Conservation (phyloP, 1,284 basidiomycete species). For the Apiotrichum porosum region DNA sequence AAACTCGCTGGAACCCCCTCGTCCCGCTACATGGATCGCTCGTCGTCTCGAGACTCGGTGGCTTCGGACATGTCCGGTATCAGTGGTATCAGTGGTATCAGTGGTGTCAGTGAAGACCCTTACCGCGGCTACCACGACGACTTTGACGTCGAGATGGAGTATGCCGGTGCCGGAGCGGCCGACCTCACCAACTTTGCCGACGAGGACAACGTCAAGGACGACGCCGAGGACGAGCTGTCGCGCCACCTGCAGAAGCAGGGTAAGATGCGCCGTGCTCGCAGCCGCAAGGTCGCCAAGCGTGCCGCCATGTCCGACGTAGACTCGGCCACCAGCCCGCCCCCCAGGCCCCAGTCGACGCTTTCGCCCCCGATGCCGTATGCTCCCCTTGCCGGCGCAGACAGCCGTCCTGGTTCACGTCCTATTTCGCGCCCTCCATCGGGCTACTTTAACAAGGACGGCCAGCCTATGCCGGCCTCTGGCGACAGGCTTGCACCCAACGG, state of each 20-base stretch:
- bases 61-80: conserved; percentile 1
- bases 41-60: conserved; percentile 42
- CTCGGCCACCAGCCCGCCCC: too few relatives aligned
- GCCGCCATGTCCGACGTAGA: too few relatives aligned
- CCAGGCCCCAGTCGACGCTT: too few relatives aligned
- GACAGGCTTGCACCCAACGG: too few relatives aligned
- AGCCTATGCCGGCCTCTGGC: too few relatives aligned
- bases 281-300: conserved; percentile 42
- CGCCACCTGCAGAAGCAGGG: conserved; percentile 63
- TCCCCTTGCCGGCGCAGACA: too few relatives aligned
- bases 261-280: conserved; percentile 59
- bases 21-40: conserved; percentile 49
- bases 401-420: too few relatives aligned
- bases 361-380: too few relatives aligned
- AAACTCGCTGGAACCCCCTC: conserved; percentile 50
- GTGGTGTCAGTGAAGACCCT: background rate
- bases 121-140: conserved; percentile 45
- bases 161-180: conserved; percentile 31
- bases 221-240: conserved; percentile 62
- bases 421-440: too few relatives aligned
- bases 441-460: too few relatives aligned
- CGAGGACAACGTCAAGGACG: conserved; percentile 66
- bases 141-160: conserved; percentile 11
- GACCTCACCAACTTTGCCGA: conserved; percentile 73
- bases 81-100: background rate